Evolutionary conservation across 305 asterid genomes (phyloP).

Genomic region (Nicotiana rustica): DNA sequence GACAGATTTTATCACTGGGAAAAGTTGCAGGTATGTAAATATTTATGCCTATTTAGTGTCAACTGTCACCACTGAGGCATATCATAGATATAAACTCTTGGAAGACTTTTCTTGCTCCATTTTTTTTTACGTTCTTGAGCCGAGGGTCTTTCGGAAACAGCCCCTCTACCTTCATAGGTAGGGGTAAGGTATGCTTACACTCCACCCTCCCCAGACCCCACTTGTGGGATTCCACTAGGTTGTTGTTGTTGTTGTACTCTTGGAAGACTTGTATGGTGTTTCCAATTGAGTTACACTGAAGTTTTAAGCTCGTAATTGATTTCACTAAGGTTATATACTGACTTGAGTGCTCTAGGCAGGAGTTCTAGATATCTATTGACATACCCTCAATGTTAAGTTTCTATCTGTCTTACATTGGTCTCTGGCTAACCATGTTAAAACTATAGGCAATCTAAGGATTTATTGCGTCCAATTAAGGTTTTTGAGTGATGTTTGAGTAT

Average conservation of each 20-base stretch:
- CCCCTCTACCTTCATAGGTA: no score
- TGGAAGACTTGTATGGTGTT: conserved; percentile 13
- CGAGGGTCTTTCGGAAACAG: no score
- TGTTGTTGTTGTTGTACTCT: neutral
- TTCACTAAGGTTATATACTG: conserved; percentile 4
- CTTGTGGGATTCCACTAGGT: no score
- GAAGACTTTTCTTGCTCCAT: neutral
- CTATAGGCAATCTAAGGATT: neutral
- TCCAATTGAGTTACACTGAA: neutral
- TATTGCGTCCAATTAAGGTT: neutral
- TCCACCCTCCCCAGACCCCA: no score
- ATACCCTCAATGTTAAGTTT: conserved; percentile 21
- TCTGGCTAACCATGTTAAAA: conserved; percentile 23
- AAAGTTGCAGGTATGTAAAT: conserved; percentile 73
- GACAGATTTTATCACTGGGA: conserved; percentile 75
- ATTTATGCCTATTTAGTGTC: neutral
- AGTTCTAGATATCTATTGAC: neutral
- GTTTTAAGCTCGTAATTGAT: conserved; percentile 17
- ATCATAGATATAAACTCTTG: neutral
- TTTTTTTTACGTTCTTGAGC: no score
- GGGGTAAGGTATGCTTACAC: no score
- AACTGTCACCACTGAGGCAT: neutral
- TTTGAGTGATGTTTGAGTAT: neutral
- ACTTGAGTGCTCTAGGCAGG: conserved; percentile 20
- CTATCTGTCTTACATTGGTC: neutral